These are phyloP conservation scores for Aureobasidium sp. DNA, from an alignment of 2,329 filamentous ascomycete species.

Conservation along the genomic window DNA sequence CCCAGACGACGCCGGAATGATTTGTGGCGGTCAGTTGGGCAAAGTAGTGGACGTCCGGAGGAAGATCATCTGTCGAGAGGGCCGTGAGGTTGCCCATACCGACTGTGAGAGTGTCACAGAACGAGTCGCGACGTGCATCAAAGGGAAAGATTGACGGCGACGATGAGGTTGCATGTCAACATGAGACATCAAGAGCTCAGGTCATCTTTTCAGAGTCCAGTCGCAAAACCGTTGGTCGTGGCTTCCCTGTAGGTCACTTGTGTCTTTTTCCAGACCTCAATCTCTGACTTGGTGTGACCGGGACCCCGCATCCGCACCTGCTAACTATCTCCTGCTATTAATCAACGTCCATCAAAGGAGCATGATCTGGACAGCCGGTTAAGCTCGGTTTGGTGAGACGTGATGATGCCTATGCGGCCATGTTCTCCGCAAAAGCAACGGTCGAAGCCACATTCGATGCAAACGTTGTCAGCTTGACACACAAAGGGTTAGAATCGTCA, in stretches of 20 bases:
- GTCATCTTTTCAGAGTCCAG: neutral
- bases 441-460: conserved; percentile 6
- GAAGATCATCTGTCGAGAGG: neutral
- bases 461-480: neutral
- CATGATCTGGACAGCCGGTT: neutral
- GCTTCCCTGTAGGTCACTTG: neutral
- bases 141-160: neutral
- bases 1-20: neutral
- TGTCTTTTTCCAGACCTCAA: neutral
- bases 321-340: too few species aligned
- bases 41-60: conserved; percentile 2
- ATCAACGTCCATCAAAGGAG: neutral
- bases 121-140: neutral
- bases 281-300: neutral
- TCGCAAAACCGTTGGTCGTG: neutral
- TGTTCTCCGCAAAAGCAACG: neutral
- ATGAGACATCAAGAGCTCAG: neutral
- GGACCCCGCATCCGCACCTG: neutral
- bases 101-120: neutral
- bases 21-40: neutral
- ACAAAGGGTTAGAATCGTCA: neutral
- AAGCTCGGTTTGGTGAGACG: neutral
- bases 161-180: neutral
- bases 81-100: neutral
- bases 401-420: neutral